Base-by-base conservation (phyloP, 1,139 yeast species). In the Yamadazyma taylorii region DNA sequence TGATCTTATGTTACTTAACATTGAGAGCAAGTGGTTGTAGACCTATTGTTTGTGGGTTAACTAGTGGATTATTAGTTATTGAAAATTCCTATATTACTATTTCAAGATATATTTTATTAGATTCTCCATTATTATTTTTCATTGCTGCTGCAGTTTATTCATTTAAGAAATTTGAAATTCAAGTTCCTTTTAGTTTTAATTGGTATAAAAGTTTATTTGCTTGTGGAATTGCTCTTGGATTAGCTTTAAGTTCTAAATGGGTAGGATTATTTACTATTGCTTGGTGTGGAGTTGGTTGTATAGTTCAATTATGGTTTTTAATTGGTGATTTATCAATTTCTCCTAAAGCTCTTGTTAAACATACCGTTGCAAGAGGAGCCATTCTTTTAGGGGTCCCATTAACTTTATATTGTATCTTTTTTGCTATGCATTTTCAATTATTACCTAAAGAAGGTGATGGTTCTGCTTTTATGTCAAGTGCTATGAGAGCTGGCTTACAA, bases 241-340 rank as follows among this genome's bases (percentile, higher is more conserved):
- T 94, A 40, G 92, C 97, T 3, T 71, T 85, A 24, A 79, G 90
- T 31, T 82, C 96, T 32, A 94, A 94, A 62, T 92, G 98, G 97
- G 97, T 92, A 34, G 99, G 98, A 38, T 68, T 92, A 33, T 92
- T 92, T 71, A 92, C 98, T 27, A 63, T 90, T 48, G 89, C 86
- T 7, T 94, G 98, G 97, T 78, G 87, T 43, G 98, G 98, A 33
- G 37, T 75, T 5, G 60, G 79, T 45, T 88, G 95, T 49, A 59
- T 81, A 15, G 75, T 79, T 65, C 94, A 87, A 56, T 63, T 92
- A 51, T 90, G 97, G 97, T 79, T 87, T 59, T 63, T 85, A 43
- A 65, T 89, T 55, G 98, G 97, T 48, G 98, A 94, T 63, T 75
- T 90, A 56, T 56, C 75, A 2, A 75, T 87, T n/a, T 55, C 81